Evolutionary conservation across 169 alveolate genomes (phyloP), one percentile per base, ranked within the genome.

Genomic region (Plasmodium fragile): DNA sequence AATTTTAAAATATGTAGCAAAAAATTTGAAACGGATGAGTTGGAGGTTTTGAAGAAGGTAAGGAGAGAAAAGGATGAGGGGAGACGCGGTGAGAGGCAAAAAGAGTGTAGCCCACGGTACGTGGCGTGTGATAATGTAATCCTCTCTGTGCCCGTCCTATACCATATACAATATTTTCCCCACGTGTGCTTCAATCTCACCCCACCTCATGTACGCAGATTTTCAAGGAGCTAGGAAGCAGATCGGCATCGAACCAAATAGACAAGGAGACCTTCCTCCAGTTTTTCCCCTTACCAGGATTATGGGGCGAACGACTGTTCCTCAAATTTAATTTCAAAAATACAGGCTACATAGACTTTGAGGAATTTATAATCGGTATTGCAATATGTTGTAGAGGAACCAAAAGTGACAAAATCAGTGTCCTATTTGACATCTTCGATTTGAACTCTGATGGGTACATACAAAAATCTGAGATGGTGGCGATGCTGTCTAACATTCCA

Each of bases 301-400:
- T 97, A 13, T 97, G 98, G 98, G 98, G 98, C 4, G 98, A 97
- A 85, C 97, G 97, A 41, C 91, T 97, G 34, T 97, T 97, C 65
- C 95, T 95, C 28, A 87, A 95, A 43, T 97, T 97, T 84, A 97
- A 97, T 77, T 92, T 69, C 49, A 96, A 96, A 72, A 94, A 93
- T 96, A 91, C 96, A 8, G 97, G 97, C 3, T 55, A 80, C 28
- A 97, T 97, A 55, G 98, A 97, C 78, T 93, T 93, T 69, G 98
- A 95, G n/a, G 98, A 97, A 55, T 97, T 97, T 83, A 65, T 97
- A 39, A 81, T 94, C 18, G 98, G 98, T 39, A 95, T 97, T 11
- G 96, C 98, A 2, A 94, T 96, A 39, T 97, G 98, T 81, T 97
- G 98, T 82, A 85, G 98, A 28, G 98, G 98, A 59, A 97, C 98